Evolutionary conservation across 108 stramenopile genomes (phyloP).

Genomic region (Parmales sp.): DNA sequence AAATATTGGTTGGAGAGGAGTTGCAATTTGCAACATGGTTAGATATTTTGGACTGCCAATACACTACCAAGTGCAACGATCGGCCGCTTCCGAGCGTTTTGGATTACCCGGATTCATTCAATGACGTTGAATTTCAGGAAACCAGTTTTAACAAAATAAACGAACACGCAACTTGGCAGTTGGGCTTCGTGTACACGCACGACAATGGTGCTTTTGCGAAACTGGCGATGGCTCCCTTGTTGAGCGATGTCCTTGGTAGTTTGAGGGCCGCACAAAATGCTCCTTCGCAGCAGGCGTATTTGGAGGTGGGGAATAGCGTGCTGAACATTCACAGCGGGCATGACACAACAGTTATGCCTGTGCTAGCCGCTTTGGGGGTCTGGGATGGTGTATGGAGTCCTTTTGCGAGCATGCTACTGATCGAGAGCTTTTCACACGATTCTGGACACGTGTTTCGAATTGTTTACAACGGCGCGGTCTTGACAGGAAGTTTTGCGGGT

Average conservation of each 20-base stretch:
- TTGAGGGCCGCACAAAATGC: too few relatives aligned
- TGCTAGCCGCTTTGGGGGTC: slow-evolving; percentile 61
- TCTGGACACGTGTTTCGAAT: slow-evolving; percentile 17
- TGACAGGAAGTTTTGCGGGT: background rate
- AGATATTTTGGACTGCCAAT: slow-evolving; percentile 61
- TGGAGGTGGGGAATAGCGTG: too few relatives aligned
- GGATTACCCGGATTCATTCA: too few relatives aligned
- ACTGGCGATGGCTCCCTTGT: slow-evolving; percentile 53
- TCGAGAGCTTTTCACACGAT: slow-evolving; percentile 45
- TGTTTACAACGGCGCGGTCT: slow-evolving; percentile 14
- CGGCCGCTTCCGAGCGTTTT: slow-evolving; percentile 48
- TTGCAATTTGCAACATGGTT: slow-evolving; percentile 18
- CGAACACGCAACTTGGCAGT: slow-evolving; percentile 19
- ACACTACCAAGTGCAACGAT: slow-evolving; percentile 77
- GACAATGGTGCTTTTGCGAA: slow-evolving; percentile 52
- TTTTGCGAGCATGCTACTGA: slow-evolving; percentile 63
- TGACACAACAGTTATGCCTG: slow-evolving; percentile 71
- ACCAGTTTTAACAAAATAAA: background rate
- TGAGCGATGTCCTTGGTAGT: slow-evolving; percentile 49
- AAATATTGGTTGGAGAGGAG: slow-evolving; percentile 10
- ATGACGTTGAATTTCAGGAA: slow-evolving; percentile 48
- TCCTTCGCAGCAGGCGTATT: too few relatives aligned
- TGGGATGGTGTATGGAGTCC: slow-evolving; percentile 59
- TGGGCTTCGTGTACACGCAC: slow-evolving; percentile 29
- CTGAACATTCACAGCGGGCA: slow-evolving; percentile 41